A percentile compares a stretch with the other conserved stretches of the same genome.
Evolutionary conservation across 2,329 filamentous ascomycete species (phyloP).

Genomic region (Chrysosporium keratinophilum): DNA sequence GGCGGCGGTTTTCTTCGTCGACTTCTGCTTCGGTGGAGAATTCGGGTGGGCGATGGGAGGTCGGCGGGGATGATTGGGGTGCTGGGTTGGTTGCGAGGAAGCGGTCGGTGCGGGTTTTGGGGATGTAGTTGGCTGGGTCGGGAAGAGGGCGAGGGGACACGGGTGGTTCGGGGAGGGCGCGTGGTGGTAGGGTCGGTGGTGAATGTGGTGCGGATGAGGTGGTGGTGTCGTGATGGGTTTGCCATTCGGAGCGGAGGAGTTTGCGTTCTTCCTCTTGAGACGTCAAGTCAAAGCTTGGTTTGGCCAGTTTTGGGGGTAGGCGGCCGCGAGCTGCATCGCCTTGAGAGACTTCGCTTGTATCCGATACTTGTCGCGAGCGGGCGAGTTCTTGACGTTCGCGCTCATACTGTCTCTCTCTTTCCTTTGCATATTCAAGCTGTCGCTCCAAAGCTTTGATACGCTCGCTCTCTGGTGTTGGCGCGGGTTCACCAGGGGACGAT

Average conservation of each 20-base stretch:
- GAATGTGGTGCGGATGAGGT: slow-evolving; percentile 17
- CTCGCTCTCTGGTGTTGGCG: slow-evolving; percentile 47
- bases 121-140: slow-evolving; percentile 33
- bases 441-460: slow-evolving; percentile 72
- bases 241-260: slow-evolving; percentile 48
- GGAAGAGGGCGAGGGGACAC: slow-evolving; percentile 37
- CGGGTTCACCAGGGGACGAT: slow-evolving; percentile 32
- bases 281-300: slow-evolving; percentile 45
- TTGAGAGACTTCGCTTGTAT: slow-evolving; percentile 5
- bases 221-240: slow-evolving; percentile 29
- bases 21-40: slow-evolving; percentile 46
- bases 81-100: slow-evolving; percentile 47
- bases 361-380: slow-evolving; percentile 19
- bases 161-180: slow-evolving; percentile 21
- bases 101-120: slow-evolving; percentile 43
- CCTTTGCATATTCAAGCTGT: slow-evolving; percentile 57
- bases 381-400: slow-evolving; percentile 46
- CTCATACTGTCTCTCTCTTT: slow-evolving; percentile 56
- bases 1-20: slow-evolving; percentile 46
- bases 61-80: slow-evolving; percentile 32
- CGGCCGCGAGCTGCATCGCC: slow-evolving; percentile 22
- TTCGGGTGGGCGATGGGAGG: slow-evolving; percentile 35
- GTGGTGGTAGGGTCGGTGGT: slow-evolving; percentile 18
- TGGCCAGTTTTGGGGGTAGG: slow-evolving; percentile 25
- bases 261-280: slow-evolving; percentile 52